Percentiles rank a stretch among this genome's conserved stretches.
phyloP scores from a whole-genome alignment of 805 yeast genomes.

The Candida koratica region DNA sequence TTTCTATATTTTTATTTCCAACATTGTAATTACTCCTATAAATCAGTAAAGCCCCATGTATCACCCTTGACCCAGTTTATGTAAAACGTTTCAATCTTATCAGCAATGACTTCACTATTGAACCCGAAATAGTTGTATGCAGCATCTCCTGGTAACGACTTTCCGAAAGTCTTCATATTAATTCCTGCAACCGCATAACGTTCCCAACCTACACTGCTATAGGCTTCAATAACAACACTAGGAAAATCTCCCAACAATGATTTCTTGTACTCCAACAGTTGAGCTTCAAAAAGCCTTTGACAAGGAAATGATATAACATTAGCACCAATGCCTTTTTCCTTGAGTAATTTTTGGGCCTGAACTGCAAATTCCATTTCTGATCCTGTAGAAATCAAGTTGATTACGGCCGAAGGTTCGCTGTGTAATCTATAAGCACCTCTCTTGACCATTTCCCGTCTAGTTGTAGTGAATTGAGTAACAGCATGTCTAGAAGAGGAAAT shows the following conservation, averaged over 20 bases:
- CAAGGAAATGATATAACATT: slow-evolving; percentile 30
- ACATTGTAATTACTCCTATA: no score
- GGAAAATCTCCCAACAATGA: slow-evolving; percentile 22
- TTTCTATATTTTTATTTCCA: no score
- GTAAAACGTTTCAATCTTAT: slow-evolving; percentile 24
- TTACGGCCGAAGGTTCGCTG: slow-evolving; percentile 18
- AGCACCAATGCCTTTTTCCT: slow-evolving; percentile 19
- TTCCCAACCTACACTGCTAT: slow-evolving; percentile 34
- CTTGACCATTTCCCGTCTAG: slow-evolving; percentile 18
- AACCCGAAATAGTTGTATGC: slow-evolving; percentile 31
- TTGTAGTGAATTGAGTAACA: slow-evolving; percentile 18
- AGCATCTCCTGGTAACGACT: slow-evolving; percentile 29
- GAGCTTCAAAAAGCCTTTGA: slow-evolving; percentile 27
- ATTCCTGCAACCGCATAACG: slow-evolving; percentile 33
- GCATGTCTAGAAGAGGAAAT: slow-evolving; percentile 27
- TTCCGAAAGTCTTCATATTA: slow-evolving; percentile 30
- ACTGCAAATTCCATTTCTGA: slow-evolving; percentile 26
- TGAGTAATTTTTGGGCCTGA: slow-evolving; percentile 22
- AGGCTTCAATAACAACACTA: slow-evolving; percentile 31
- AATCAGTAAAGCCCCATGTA: slow-evolving; percentile 6
- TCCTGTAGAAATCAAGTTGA: slow-evolving; percentile 26
- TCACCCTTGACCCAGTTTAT: slow-evolving; percentile 8
- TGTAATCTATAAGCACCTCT: slow-evolving; percentile 26
- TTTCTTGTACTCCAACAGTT: slow-evolving; percentile 22
- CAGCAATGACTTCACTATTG: slow-evolving; percentile 20